Conservation (phyloP, 495 filamentous ascomycete genomes). For the Astrothelium subdiscretum region DNA sequence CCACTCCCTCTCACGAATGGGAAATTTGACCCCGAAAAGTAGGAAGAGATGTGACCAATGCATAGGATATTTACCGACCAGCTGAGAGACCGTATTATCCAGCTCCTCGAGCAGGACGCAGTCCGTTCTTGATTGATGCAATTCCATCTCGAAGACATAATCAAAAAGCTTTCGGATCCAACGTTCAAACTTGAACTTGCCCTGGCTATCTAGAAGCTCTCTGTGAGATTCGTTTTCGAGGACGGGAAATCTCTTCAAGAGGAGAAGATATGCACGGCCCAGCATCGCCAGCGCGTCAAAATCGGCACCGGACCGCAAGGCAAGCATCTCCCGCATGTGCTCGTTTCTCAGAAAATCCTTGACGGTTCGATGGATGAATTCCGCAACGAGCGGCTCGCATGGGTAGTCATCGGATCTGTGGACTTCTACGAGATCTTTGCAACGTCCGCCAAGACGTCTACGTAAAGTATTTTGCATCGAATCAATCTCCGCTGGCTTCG, state of each 20-base stretch:
- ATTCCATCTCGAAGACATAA: background rate
- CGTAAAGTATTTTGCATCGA: background rate
- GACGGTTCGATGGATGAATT: slow-evolving; percentile 1
- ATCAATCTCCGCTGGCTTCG: background rate
- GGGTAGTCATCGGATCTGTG: background rate
- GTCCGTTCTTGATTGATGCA: background rate
- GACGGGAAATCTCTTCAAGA: background rate
- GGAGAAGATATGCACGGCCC: background rate
- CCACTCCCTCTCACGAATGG: too few relatives aligned
- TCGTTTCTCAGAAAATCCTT: slow-evolving; percentile 1
- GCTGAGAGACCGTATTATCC: background rate
- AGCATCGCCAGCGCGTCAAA: background rate
- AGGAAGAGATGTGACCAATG: background rate
- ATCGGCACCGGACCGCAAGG: background rate
- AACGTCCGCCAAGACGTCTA: background rate
- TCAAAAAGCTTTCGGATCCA: background rate
- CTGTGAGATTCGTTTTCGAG: background rate
- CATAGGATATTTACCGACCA: background rate
- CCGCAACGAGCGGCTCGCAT: background rate
- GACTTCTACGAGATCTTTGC: slow-evolving; percentile 1
- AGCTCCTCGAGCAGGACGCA: background rate
- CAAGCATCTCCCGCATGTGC: background rate
- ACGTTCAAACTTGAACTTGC: background rate
- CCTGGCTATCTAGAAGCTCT: background rate
- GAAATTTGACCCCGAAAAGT: too few relatives aligned